Evolutionary conservation across 768 basidiomycete genomes (phyloP), one percentile per base, ranked within the genome.

Genomic region (Xerocomellus intermedius): DNA sequence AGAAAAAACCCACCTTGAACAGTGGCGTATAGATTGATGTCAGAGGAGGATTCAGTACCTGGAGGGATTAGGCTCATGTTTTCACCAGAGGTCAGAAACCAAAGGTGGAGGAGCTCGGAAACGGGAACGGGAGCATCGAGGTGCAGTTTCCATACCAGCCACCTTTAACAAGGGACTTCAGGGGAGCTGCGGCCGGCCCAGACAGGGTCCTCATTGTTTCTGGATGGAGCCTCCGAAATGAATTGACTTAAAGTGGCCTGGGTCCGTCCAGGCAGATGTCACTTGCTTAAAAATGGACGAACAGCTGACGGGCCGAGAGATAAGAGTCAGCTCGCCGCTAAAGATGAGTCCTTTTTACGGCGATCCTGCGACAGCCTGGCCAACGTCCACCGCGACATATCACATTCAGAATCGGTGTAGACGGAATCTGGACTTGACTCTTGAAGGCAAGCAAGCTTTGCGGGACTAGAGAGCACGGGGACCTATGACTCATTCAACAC

Each of bases 41-140:
- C 53, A 19, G 6, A 33, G 12, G 46, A 48, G 2, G 19, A 14
- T 42, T 28, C 5, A 21, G 48, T 48, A 26, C 51, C 57, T 45
- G 57, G 52, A 28, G 61, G 62, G n/a, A 58, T 22, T 0, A 68
- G 44, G 49, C 68, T 69, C 68, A 69, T 69, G 47, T 38, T 43
- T 50, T 10, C 36, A 52, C 52, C 32, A 43, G 26, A 48, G 16
- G 39, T 52, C 50, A 51, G 21, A 48, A 47, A 24, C 33, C 44
- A 48, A 43, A 51, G 41, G 39, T 24, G 50, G 37, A 39, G 38
- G 42, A 28, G 32, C 21, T 35, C 17, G 16, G 26, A 30, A 19
- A 37, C 0, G 45, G 26, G 33, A 19, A 37, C 0, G 45, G 50
- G 38, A 33, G 38, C 52, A 54, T 53, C 16, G 24, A 30, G 32